A percentile compares a stretch with the other conserved stretches of the same genome.
phyloP scores from a whole-genome alignment of 345 rosid genomes.

The Turnera subulata region DNA sequence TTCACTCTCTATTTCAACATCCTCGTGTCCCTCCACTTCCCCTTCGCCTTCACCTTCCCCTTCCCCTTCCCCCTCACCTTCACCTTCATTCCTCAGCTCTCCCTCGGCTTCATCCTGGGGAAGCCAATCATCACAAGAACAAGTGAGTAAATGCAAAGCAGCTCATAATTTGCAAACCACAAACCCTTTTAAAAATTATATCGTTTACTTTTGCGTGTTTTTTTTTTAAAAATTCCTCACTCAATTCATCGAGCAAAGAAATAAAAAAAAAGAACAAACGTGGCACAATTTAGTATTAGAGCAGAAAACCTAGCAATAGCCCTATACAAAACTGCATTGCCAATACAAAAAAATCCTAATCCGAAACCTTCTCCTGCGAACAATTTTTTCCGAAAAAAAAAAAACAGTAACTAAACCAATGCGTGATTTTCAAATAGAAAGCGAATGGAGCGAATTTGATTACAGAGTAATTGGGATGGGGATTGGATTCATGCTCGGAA shows the following conservation, averaged over 20 bases:
- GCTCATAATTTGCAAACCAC: too few relatives aligned
- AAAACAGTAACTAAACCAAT: too few relatives aligned
- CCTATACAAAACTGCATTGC: too few relatives aligned
- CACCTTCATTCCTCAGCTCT: conserved; percentile 47
- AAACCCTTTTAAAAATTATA: too few relatives aligned
- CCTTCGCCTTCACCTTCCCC: conserved; percentile 48
- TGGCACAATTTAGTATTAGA: too few relatives aligned
- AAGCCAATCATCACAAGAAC: not conserved
- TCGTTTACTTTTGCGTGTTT: too few relatives aligned
- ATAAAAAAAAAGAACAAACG: not conserved
- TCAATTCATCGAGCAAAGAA: not conserved
- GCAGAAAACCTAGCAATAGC: too few relatives aligned
- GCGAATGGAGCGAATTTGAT: not conserved
- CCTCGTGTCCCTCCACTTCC: conserved; percentile 58
- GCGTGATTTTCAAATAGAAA: too few relatives aligned
- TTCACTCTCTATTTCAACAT: conserved; percentile 67
- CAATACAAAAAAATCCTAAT: too few relatives aligned
- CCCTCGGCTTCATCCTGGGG: conserved; percentile 70
- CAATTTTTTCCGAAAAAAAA: too few relatives aligned
- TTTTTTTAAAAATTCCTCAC: not conserved
- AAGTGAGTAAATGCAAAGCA: not conserved
- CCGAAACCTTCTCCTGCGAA: too few relatives aligned
- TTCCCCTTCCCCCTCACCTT: conserved; percentile 51
- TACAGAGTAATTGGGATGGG: conserved; percentile 81
- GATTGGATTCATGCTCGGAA: conserved; percentile 95